Conservation (phyloP, 257 asterid genomes). For the Ligustrum vulgare region DNA sequence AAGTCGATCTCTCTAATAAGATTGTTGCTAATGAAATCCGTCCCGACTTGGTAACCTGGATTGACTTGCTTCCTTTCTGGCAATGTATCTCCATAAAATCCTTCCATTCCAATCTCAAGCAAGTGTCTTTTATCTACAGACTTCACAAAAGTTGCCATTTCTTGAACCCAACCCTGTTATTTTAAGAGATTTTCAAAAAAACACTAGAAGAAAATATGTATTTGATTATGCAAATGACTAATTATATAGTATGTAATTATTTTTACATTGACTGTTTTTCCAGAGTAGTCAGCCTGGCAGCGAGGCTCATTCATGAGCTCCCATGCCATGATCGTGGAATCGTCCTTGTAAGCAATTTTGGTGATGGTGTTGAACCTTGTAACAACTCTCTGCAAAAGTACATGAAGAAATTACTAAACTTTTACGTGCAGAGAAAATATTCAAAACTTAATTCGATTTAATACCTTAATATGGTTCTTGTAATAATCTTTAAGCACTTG, state of each 20-base stretch:
- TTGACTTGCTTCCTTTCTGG: slow-evolving; percentile 53
- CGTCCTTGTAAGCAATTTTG: slow-evolving; percentile 40
- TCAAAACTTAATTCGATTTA: not conserved
- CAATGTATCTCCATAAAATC: slow-evolving; percentile 76
- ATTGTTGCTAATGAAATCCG: slow-evolving; percentile 63
- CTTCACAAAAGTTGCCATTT: slow-evolving; percentile 66
- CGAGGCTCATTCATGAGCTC: slow-evolving; percentile 64
- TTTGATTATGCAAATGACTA: not conserved
- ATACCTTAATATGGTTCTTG: slow-evolving; percentile 44
- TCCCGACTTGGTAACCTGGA: slow-evolving; percentile 76
- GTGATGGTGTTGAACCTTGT: slow-evolving; percentile 46
- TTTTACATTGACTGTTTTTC: slow-evolving; percentile 39
- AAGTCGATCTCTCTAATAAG: slow-evolving; percentile 55
- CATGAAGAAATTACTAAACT: not conserved
- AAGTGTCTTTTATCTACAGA: slow-evolving; percentile 56
- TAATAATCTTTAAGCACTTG: slow-evolving; percentile 33
- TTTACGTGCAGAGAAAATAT: not conserved
- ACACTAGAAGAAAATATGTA: not conserved
- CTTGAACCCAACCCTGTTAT: slow-evolving; percentile 48
- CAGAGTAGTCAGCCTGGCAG: slow-evolving; percentile 49
- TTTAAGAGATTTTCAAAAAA: not conserved
- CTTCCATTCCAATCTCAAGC: slow-evolving; percentile 72
- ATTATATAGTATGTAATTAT: not conserved
- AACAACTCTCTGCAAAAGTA: slow-evolving; percentile 31
- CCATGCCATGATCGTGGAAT: slow-evolving; percentile 60